Conservation (phyloP, 768 basidiomycete species). For the Lentinus tigrinus region DNA sequence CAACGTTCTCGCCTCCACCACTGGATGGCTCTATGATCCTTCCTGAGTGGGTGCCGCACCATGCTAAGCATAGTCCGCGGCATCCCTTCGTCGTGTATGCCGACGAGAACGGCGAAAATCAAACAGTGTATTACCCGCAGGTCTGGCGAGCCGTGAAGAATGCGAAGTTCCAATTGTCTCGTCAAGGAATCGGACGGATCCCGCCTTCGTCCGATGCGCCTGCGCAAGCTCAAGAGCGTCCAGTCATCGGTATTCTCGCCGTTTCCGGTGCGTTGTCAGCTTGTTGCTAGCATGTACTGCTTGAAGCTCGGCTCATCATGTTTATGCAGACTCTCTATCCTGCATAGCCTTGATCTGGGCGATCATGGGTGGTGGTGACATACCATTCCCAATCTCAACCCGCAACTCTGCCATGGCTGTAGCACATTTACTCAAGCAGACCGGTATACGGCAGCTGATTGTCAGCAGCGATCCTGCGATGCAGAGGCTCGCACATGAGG, state of each 20-base stretch:
- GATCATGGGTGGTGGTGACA: slow-evolving; percentile 22
- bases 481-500: slow-evolving; percentile 19
- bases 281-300: neutral
- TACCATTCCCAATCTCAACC: slow-evolving; percentile 35
- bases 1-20: neutral
- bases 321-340: slow-evolving; percentile 24
- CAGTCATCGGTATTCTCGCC: slow-evolving; percentile 24
- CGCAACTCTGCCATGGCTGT: slow-evolving; percentile 36
- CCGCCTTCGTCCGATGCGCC: neutral
- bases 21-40: slow-evolving; percentile 31
- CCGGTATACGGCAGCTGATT: slow-evolving; percentile 22
- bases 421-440: slow-evolving; percentile 32
- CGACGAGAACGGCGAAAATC: neutral
- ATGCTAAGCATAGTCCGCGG: neutral
- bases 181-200: neutral
- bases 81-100: neutral
- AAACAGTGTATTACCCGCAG: neutral
- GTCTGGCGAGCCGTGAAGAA: neutral
- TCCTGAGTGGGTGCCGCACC: slow-evolving; percentile 23
- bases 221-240: neutral
- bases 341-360: slow-evolving; percentile 12
- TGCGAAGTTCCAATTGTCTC: slow-evolving; percentile 10
- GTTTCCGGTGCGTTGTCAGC: neutral
- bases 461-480: slow-evolving; percentile 21
- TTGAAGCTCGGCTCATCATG: neutral